A percentile compares a stretch with the other conserved stretches of the same genome.
Conservation (phyloP, 352 stramenopile genomes). For the Globisporangium paddicum region DNA sequence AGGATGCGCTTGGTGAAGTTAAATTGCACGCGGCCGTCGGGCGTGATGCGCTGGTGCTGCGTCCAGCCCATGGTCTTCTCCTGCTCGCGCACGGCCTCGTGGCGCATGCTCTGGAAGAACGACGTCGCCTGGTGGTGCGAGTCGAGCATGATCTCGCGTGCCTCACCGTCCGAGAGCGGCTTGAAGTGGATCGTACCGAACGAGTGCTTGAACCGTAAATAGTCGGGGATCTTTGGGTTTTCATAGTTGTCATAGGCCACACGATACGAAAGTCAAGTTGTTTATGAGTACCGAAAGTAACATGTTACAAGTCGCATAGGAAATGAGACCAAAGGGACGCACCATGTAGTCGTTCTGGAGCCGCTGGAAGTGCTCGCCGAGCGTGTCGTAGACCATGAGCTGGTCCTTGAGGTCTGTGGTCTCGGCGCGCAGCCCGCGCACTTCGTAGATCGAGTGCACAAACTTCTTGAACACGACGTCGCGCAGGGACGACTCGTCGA, state of each 20-base stretch:
- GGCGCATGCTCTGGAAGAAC: constrained; percentile 62
- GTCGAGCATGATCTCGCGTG: constrained; percentile 63
- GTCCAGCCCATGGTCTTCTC: constrained; percentile 82
- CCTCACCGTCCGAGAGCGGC: constrained; percentile 37
- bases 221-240: constrained; percentile 28
- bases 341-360: constrained; percentile 56
- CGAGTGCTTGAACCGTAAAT: constrained; percentile 27
- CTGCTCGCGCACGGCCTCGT: constrained; percentile 17
- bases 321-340: no score
- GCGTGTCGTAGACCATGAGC: constrained; percentile 50
- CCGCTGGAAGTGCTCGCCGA: constrained; percentile 68
- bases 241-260: background rate
- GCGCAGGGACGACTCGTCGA: constrained; percentile 41
- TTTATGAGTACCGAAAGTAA: background rate
- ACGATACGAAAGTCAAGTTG: background rate
- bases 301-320: background rate
- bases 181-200: constrained; percentile 65
- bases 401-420: constrained; percentile 42
- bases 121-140: constrained; percentile 62
- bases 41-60: constrained; percentile 62
- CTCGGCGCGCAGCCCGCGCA: constrained; percentile 43
- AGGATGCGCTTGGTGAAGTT: constrained; percentile 76
- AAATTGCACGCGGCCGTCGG: constrained; percentile 64
- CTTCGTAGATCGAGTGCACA: constrained; percentile 71
- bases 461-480: constrained; percentile 65